Evolutionary conservation across 164 flowering plant genomes (phyloP).

Genomic region (Amborella trichopoda): DNA sequence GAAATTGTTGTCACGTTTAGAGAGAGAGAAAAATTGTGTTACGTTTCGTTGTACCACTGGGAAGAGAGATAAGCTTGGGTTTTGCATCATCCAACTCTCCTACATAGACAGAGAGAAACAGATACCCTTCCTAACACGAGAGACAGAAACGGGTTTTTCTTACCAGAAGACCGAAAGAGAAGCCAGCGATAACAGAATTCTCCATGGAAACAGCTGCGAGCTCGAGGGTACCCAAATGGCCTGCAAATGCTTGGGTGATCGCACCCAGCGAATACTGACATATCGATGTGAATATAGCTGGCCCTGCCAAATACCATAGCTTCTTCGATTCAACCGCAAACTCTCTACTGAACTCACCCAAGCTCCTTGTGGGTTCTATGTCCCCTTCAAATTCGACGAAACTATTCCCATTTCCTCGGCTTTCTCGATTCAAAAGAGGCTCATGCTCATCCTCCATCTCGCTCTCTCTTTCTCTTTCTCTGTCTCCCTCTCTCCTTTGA

Average conservation of each 20-base stretch:
- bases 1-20: too few relatives aligned
- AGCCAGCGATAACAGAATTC: conserved; percentile 26
- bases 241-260: conserved; percentile 21
- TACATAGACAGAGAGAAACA: too few relatives aligned
- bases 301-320: conserved; percentile 24
- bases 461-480: too few relatives aligned
- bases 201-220: conserved; percentile 24
- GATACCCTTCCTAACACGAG: too few relatives aligned
- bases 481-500: too few relatives aligned
- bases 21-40: too few relatives aligned
- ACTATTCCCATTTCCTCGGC: neutral
- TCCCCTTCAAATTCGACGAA: conserved; percentile 4
- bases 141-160: too few relatives aligned
- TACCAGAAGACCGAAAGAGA: conserved; percentile 26
- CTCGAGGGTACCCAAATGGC: conserved; percentile 21
- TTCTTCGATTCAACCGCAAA: conserved; percentile 14
- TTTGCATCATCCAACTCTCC: too few relatives aligned
- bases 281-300: conserved; percentile 19
- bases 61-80: too few relatives aligned
- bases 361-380: conserved; percentile 4
- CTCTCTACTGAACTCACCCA: conserved; percentile 2
- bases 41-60: too few relatives aligned
- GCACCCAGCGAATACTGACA: conserved; percentile 25
- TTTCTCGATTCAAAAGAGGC: neutral
- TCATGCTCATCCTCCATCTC: neutral